Percentiles rank a stretch among this genome's conserved stretches.
Evolutionary conservation across 2,329 filamentous ascomycete species (phyloP).

Genomic region (Arthrobotrys entomopaga): DNA sequence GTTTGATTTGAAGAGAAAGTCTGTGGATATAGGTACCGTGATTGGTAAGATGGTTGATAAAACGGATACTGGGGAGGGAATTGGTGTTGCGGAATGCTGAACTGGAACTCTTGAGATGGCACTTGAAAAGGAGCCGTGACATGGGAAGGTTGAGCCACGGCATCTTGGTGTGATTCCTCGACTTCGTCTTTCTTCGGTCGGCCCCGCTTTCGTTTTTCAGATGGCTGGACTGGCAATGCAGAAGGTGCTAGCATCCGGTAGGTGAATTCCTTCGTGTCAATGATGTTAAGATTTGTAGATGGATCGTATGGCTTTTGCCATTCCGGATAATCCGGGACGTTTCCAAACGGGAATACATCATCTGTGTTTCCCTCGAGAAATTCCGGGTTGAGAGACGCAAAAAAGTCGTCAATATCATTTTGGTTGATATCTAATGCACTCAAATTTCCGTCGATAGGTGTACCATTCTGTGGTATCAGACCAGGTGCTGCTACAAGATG

Average conservation of each 20-base stretch:
- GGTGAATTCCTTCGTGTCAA: slow-evolving; percentile 26
- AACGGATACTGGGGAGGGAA: neutral
- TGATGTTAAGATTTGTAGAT: neutral
- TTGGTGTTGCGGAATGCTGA: neutral
- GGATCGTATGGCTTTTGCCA: neutral
- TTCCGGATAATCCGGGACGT: neutral
- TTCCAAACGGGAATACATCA: slow-evolving; percentile 1
- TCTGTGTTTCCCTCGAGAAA: slow-evolving; percentile 11
- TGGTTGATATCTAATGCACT: slow-evolving; percentile 21
- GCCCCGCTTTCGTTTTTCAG: slow-evolving; percentile 46
- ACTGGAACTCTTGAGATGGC: neutral
- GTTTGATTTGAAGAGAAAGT: neutral
- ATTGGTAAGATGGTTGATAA: neutral
- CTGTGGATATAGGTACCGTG: neutral
- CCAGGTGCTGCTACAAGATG: slow-evolving; percentile 1
- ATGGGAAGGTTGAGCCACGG: neutral
- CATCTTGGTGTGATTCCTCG: slow-evolving; percentile 38
- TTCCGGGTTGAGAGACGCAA: slow-evolving; percentile 19
- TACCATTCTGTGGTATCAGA: neutral
- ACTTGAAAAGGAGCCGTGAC: neutral
- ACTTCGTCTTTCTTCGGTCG: slow-evolving; percentile 52
- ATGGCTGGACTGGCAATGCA: slow-evolving; percentile 39
- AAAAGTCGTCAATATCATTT: slow-evolving; percentile 22
- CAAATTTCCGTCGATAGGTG: neutral
- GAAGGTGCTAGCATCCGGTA: slow-evolving; percentile 45